Conservation (phyloP, 768 basidiomycete genomes). For the Paxillus rubicundulus region DNA sequence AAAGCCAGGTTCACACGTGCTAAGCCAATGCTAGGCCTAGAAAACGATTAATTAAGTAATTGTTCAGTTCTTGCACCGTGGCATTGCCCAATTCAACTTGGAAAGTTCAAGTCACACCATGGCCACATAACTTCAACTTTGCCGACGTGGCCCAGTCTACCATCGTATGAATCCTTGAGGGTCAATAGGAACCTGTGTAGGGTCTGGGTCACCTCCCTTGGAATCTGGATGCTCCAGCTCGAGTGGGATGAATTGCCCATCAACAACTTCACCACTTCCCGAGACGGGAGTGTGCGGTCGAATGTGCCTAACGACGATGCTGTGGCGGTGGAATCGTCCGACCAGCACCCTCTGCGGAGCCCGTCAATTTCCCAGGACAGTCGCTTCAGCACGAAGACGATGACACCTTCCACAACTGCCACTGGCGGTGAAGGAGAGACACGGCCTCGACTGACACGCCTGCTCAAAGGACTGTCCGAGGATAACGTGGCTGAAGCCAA, state of each 20-base stretch:
- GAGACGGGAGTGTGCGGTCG: background rate
- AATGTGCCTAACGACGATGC: background rate
- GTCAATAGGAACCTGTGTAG: slow-evolving; percentile 4
- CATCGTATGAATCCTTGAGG: too few relatives aligned
- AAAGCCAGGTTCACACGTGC: too few relatives aligned
- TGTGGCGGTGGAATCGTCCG: background rate
- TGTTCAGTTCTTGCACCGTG: too few relatives aligned
- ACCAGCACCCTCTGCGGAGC: slow-evolving; percentile 17
- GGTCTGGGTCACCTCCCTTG: background rate
- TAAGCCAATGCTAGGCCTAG: too few relatives aligned
- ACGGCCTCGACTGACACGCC: slow-evolving; percentile 2
- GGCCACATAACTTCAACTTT: too few relatives aligned
- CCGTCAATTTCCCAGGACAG: slow-evolving; percentile 7
- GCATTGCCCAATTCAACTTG: too few relatives aligned
- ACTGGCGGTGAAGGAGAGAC: slow-evolving; percentile 1
- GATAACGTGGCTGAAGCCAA: background rate
- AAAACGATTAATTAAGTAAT: too few relatives aligned
- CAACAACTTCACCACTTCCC: slow-evolving; percentile 2
- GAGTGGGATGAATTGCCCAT: slow-evolving; percentile 25
- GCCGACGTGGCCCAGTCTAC: too few relatives aligned
- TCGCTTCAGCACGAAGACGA: background rate
- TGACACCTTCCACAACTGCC: background rate
- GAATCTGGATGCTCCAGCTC: slow-evolving; percentile 25
- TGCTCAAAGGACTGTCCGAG: background rate
- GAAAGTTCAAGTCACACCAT: too few relatives aligned